A percentile compares a stretch with the other conserved stretches of the same genome.
Evolutionary conservation across 495 filamentous ascomycete genomes (phyloP).

Genomic region (Arthonia radiata): DNA sequence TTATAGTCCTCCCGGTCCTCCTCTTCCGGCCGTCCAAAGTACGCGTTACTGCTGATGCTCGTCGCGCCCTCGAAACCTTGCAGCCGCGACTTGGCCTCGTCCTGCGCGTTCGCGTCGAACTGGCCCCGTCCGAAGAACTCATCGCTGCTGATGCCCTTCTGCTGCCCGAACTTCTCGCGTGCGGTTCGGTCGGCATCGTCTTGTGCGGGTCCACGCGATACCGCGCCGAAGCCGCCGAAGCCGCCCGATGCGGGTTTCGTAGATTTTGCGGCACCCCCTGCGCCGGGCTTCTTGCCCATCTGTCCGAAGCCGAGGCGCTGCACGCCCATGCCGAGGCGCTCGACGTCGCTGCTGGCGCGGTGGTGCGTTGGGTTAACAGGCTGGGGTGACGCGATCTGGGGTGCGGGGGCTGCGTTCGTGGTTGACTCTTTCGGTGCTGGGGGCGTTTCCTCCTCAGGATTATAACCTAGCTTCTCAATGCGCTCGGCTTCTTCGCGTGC

Average conservation of each 20-base stretch:
- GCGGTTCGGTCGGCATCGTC: constrained; percentile 53
- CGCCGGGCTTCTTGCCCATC: constrained; percentile 36
- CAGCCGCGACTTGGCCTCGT: constrained; percentile 67
- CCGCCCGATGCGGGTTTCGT: constrained; percentile 23
- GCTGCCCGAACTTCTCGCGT: constrained; percentile 58
- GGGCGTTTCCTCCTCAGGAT: constrained; percentile 50
- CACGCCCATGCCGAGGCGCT: constrained; percentile 79
- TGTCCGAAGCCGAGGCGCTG: constrained; percentile 77
- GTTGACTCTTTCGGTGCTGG: constrained; percentile 2
- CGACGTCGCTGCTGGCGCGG: constrained; percentile 47
- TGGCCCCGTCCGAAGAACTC: constrained; percentile 86
- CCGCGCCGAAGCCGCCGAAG: constrained; percentile 36
- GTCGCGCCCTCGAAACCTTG: constrained; percentile 82
- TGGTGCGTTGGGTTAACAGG: constrained; percentile 43
- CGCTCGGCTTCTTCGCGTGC: constrained; percentile 94
- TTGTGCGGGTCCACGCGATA: constrained; percentile 7
- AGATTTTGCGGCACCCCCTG: constrained; percentile 31
- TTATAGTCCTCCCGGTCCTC: constrained; percentile 64
- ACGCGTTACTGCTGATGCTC: constrained; percentile 81
- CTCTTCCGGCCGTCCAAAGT: constrained; percentile 70
- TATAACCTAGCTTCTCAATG: constrained; percentile 94
- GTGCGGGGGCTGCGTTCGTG: constrained; percentile 2
- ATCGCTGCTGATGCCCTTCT: constrained; percentile 93
- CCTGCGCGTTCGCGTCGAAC: constrained; percentile 55
- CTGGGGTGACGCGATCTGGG: constrained; percentile 40